phyloP scores from a whole-genome alignment of 371 early-diverging fungal species.

The Dichotomocladium elegans region DNA sequence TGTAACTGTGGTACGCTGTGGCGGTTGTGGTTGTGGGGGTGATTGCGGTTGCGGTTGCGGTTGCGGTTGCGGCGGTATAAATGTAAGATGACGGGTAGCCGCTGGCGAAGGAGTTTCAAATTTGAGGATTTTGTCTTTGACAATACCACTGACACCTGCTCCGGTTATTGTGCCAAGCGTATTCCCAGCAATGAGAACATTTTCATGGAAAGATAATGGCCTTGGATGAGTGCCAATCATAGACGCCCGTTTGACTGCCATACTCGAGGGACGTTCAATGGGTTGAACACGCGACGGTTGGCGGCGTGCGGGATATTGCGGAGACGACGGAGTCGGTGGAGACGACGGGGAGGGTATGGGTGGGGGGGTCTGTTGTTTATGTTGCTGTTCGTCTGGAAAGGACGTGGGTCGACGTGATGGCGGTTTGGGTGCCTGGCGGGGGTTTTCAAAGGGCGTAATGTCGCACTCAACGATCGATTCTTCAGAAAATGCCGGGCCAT shows the following conservation, averaged over 20 bases:
- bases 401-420: conserved; percentile 14
- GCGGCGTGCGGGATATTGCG: conserved; percentile 1
- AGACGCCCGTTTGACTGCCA: conserved; percentile 27
- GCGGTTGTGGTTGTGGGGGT: too few relatives aligned
- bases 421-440: conserved; percentile 33
- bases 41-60: too few relatives aligned
- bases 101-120: not conserved
- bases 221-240: conserved; percentile 12
- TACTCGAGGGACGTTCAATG: conserved; percentile 17
- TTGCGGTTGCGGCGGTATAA: too few relatives aligned
- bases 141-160: conserved; percentile 6
- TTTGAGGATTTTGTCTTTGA: not conserved
- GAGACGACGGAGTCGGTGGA: not conserved
- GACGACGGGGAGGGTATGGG: not conserved
- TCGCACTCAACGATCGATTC: too few relatives aligned
- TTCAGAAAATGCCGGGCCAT: too few relatives aligned
- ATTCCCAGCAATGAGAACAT: too few relatives aligned
- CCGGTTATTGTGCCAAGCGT: conserved; percentile 7
- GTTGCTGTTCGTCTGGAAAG: too few relatives aligned
- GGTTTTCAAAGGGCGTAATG: conserved; percentile 28
- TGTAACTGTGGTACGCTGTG: too few relatives aligned
- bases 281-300: conserved; percentile 8
- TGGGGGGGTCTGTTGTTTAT: too few relatives aligned
- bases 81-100: too few relatives aligned
- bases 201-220: conserved; percentile 28